Evolutionary conservation across 1,284 basidiomycete genomes (phyloP).

Genomic region (Mrakiaceae sp.): DNA sequence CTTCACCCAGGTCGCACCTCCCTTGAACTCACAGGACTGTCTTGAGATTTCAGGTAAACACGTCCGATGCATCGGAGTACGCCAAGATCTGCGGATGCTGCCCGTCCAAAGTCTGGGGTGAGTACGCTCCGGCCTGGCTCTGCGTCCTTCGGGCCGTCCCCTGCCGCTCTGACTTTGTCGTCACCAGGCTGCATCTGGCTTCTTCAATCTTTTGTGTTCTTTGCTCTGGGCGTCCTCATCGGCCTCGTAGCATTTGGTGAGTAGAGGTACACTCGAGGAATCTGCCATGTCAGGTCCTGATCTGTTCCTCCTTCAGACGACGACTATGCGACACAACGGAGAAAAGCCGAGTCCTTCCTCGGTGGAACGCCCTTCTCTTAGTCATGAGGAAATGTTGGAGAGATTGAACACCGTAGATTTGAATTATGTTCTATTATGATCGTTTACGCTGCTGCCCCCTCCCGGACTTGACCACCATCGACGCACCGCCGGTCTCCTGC

Average conservation of each 20-base stretch:
- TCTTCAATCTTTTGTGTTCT: constrained; percentile 66
- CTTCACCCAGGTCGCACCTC: neutral
- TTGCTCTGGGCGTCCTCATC: constrained; percentile 67
- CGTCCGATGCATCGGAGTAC: constrained; percentile 82
- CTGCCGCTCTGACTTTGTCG: neutral
- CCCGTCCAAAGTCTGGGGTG: constrained; percentile 39
- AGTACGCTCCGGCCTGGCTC: constrained; percentile 14
- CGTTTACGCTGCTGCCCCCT: too few species aligned
- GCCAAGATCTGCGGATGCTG: constrained; percentile 66
- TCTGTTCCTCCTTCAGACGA: neutral
- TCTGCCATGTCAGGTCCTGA: too few species aligned
- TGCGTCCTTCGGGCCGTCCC: constrained; percentile 51
- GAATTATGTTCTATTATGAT: too few species aligned
- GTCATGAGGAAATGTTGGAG: too few species aligned
- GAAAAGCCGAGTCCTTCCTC: constrained; percentile 1
- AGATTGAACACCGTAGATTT: too few species aligned
- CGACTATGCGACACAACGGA: neutral
- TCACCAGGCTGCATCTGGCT: constrained; percentile 74
- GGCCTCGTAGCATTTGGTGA: constrained; percentile 79
- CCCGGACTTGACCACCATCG: too few species aligned
- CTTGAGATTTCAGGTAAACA: constrained; percentile 39
- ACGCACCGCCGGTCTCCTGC: too few species aligned
- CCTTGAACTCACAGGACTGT: neutral
- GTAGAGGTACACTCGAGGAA: too few species aligned
- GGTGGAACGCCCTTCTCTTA: constrained; percentile 1